Conservation (phyloP, 1,284 basidiomycete genomes). For the Meira miltonrushii region DNA sequence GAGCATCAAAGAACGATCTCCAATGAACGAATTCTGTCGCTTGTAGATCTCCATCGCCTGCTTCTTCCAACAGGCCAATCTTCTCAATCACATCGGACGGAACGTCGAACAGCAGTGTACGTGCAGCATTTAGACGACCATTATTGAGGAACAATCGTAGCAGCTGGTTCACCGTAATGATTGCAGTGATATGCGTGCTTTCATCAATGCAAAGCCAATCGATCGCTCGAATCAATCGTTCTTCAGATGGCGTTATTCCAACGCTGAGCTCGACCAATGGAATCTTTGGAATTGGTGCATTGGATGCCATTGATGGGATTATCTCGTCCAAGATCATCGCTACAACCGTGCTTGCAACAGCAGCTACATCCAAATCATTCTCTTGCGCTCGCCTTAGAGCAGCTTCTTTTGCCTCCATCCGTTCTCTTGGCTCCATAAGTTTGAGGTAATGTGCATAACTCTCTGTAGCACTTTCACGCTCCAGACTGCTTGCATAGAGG, state of each 20-base stretch:
- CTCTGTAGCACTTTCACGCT: constrained; percentile 78
- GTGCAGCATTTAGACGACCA: constrained; percentile 43
- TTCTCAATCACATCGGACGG: constrained; percentile 32
- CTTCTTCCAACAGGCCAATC: constrained; percentile 18
- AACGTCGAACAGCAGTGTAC: constrained; percentile 36
- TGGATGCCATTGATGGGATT: constrained; percentile 56
- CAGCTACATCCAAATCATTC: constrained; percentile 74
- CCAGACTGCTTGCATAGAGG: constrained; percentile 83
- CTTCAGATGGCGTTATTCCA: constrained; percentile 23
- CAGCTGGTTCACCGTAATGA: constrained; percentile 44
- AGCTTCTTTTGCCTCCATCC: constrained; percentile 64
- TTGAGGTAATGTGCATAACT: constrained; percentile 88
- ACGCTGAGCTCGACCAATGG: constrained; percentile 1
- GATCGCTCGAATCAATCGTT: constrained; percentile 71
- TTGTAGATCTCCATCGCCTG: constrained; percentile 26
- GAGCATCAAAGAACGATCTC: constrained; percentile 44
- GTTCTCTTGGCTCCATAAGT: constrained; percentile 65
- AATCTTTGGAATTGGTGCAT: neutral
- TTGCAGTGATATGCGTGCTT: constrained; percentile 41
- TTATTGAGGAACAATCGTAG: constrained; percentile 39
- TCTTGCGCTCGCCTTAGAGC: constrained; percentile 74
- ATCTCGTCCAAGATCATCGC: constrained; percentile 60
- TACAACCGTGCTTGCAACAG: constrained; percentile 75
- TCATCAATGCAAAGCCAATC: constrained; percentile 82
- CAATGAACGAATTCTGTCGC: constrained; percentile 42